Base-by-base conservation (phyloP, 2,329 filamentous ascomycete species). In the Aspergillus sp. region DNA sequence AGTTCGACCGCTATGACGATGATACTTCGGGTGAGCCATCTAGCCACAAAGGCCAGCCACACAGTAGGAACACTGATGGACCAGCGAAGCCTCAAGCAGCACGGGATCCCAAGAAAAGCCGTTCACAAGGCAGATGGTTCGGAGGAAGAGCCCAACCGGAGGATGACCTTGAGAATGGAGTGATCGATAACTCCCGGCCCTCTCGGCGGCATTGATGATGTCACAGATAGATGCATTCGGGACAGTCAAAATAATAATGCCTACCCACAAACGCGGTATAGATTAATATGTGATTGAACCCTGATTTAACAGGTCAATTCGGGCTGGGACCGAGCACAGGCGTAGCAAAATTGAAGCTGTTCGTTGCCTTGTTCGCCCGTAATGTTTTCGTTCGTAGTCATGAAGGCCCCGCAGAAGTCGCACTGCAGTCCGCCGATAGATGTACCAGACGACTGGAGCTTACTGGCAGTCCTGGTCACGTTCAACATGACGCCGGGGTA, bases 401-500 rank as follows among this genome's bases (percentile, higher is more conserved):
- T 80, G 36, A 86, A 85, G 76, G 90, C 85, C 53, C 85, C 85
- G 74, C 92, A 96, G 8, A 94, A 74, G 36, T 84, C 82, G 69
- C 92, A 96, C 51, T 68, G 68, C 23, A 67, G 67, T 13, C 70
- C 72, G 48, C 65, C 72, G 19, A 69, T 70, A 7, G 73, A 74
- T 1, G 63, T 66, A 50, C 67, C 68, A 21, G 79, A 67, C 0
- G 80, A 73, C 49, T 87, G 81, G 43, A 98, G 82, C 77, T 96
- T 97, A 55, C 87, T 89, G n/a, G 91, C 89, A 36, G 94, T 99
- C 63, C 92, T 87, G 5, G 97, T 94, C 9, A 99, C 95, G 73
- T 99, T 99, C 32, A 93, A 90, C 66, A 99, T 93, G 58, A 98
- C 92, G 58, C 91, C 91, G 3, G 93, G 91, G 71, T 96, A 97